Percentiles rank a stretch among this genome's conserved stretches.
phyloP scores from a whole-genome alignment of 306 rosid genomes.

The Abrus pulchellus region DNA sequence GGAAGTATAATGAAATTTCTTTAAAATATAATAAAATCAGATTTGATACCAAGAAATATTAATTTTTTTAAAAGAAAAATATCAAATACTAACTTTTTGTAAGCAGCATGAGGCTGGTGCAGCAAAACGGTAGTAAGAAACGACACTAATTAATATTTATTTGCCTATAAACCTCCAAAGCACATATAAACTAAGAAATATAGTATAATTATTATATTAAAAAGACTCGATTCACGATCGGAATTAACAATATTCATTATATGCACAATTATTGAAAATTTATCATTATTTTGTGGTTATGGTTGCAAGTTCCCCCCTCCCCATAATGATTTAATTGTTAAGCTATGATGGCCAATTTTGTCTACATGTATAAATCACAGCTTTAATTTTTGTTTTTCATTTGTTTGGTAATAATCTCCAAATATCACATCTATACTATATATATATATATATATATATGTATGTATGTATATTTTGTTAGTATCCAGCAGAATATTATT shows the following conservation, averaged over 20 bases:
- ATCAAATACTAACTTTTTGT: neutral
- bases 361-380: neutral
- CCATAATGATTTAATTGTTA: neutral
- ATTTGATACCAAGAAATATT: neutral
- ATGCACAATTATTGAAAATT: neutral
- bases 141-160: neutral
- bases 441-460: too few species aligned
- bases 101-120: neutral
- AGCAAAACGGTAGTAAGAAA: neutral
- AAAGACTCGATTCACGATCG: neutral
- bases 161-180: neutral
- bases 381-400: neutral
- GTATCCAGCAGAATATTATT: constrained; percentile 16
- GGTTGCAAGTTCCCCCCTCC: too few species aligned
- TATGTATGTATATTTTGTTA: too few species aligned
- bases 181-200: neutral
- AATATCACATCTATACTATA: neutral
- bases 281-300: neutral
- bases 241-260: neutral
- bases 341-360: constrained; percentile 1
- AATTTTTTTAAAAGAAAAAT: neutral
- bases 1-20: too few species aligned
- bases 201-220: neutral
- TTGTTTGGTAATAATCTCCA: neutral
- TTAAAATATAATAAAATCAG: neutral